Evolutionary conservation across 148 eudicot genomes (phyloP), one percentile per base, ranked within the genome.

Genomic region (Rhododendron kiyosumense): DNA sequence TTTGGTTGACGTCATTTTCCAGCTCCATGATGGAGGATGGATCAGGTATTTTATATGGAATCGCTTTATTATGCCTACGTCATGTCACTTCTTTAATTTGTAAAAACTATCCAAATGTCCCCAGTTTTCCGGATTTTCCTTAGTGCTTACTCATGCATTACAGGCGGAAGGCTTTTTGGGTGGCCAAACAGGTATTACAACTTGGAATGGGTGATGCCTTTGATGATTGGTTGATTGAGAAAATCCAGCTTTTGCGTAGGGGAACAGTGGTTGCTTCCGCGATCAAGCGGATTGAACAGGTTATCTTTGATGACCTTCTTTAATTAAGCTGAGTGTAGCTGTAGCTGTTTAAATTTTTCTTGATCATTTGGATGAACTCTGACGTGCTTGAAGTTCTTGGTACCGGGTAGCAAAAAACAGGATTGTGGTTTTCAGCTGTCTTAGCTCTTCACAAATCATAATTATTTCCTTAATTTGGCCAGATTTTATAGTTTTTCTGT

Each of bases 191-290:
- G 89, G 94, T 97, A 83, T 86, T 97, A 89, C 98, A 95, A 84
- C 87, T 97, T 81, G 99, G 99, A 87, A 97, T 97, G 99, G 98
- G 98, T 83, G 99, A 97, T 89, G 99, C 99, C 75, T 93, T 97
- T 87, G 98, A 97, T 90, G 99, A 97, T 88, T 97, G 99, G 99
- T 87, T 97, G 89, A 94, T 97, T 91, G 98, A 92, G 89, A 97
- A 95, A 96, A 95, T 97, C 79, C 99, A 91, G 91, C 89, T 88
- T 86, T 88, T 97, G 85, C 98, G 95, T 38, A 91, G 91, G 91
- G 99, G 99, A 81, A 85, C 98, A 65, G 91, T 94, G 69, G 93
- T 97, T 91, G 98, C 99, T 90, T 91, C 96, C 81, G 96, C 94
- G 77, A 92, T 97, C 85, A 93, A 85, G 83, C 94, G 98, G 84